A percentile compares a stretch with the other conserved stretches of the same genome.
Evolutionary conservation across 1,284 basidiomycete genomes (phyloP).

Genomic region (Golubevia pallescens): DNA sequence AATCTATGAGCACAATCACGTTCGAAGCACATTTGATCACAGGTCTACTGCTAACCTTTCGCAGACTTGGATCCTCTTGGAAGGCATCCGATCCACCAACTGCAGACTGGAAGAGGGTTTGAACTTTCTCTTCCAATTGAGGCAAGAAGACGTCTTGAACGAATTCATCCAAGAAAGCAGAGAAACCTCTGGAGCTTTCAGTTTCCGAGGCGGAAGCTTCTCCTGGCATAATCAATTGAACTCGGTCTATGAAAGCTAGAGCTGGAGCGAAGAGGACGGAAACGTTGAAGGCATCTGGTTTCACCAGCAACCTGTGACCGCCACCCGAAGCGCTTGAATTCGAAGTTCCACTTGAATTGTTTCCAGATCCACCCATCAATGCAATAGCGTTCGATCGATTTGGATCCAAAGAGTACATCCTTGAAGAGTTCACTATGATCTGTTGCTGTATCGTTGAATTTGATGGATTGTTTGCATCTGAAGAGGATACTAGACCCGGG

Average conservation of each 20-base stretch:
- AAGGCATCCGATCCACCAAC: constrained; percentile 37
- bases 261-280: constrained; percentile 92
- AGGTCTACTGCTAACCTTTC: constrained; percentile 15
- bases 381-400: neutral
- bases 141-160: constrained; percentile 59
- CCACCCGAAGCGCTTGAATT: constrained; percentile 67
- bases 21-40: constrained; percentile 47
- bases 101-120: constrained; percentile 29
- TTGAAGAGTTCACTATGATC: neutral
- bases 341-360: neutral
- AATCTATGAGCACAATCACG: constrained; percentile 54
- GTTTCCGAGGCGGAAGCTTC: constrained; percentile 34
- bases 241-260: constrained; percentile 79
- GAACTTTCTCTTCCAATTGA: constrained; percentile 58
- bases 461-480: neutral
- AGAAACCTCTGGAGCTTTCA: constrained; percentile 36
- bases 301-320: constrained; percentile 83
- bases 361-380: constrained; percentile 5
- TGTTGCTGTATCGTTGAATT: neutral
- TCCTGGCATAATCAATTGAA: constrained; percentile 48
- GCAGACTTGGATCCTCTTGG: constrained; percentile 16
- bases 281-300: constrained; percentile 93
- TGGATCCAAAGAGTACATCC: neutral
- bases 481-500: constrained; percentile 80
- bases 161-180: constrained; percentile 54